These are phyloP conservation scores for Colletotrichum costaricense DNA, from an alignment of 2,329 filamentous ascomycete species.

Conservation along the genomic window DNA sequence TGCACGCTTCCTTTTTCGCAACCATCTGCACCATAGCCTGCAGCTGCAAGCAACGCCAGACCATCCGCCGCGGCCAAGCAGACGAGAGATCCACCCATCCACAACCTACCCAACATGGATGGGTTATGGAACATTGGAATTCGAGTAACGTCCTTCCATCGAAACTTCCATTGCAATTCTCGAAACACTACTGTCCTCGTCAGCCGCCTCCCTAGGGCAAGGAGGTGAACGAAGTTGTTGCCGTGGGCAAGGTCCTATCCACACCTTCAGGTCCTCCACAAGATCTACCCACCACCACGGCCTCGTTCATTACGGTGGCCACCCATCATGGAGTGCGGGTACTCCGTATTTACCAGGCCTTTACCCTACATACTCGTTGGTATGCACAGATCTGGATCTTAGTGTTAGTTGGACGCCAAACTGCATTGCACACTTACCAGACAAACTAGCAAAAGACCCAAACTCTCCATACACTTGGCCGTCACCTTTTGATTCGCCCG, in stretches of 20 bases:
- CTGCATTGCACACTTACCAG: background rate
- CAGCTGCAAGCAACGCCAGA: background rate
- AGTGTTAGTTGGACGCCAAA: background rate
- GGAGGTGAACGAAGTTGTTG: background rate
- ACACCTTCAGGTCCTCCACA: background rate
- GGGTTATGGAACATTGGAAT: constrained; percentile 14
- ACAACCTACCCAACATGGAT: constrained; percentile 7
- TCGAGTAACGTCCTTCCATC: constrained; percentile 29
- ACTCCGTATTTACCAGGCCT: background rate
- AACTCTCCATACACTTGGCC: background rate
- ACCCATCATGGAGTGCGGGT: background rate
- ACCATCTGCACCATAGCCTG: background rate
- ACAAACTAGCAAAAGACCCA: background rate
- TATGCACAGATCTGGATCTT: background rate
- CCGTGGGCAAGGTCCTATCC: background rate
- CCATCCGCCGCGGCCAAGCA: constrained; percentile 17
- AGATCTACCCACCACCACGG: background rate
- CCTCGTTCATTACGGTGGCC: background rate
- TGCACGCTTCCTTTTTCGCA: constrained; percentile 16
- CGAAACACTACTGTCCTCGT: constrained; percentile 9
- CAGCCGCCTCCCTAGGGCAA: background rate
- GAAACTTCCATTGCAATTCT: constrained; percentile 29
- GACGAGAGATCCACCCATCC: constrained; percentile 17
- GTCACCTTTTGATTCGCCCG: background rate
- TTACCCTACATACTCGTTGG: background rate